Evolutionary conservation across 176 grass and related monocot species (phyloP).

Genomic region (Oryza australiensis): DNA sequence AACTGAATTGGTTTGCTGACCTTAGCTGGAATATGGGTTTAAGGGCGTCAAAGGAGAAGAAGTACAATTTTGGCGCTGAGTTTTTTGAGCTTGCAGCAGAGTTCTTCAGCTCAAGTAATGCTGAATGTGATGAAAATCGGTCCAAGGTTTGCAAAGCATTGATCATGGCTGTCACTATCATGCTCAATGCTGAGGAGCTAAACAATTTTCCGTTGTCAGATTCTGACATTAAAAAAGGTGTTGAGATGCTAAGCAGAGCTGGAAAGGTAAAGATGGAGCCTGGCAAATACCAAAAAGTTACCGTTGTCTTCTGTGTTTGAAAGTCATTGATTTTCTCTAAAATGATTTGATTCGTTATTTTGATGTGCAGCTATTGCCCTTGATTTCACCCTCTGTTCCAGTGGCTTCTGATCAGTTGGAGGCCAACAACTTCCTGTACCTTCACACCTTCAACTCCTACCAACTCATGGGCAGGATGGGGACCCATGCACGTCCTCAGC

Average conservation of each 20-base stretch:
- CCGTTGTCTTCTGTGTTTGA: constrained; percentile 7
- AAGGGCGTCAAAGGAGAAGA: constrained; percentile 54
- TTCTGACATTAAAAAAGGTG: constrained; percentile 70
- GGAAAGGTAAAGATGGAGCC: constrained; percentile 68
- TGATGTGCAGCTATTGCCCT: constrained; percentile 53
- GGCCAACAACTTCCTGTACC: constrained; percentile 44
- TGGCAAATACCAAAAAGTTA: constrained; percentile 33
- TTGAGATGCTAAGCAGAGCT: constrained; percentile 82
- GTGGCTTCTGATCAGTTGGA: constrained; percentile 47
- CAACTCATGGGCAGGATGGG: constrained; percentile 62
- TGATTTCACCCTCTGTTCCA: constrained; percentile 41
- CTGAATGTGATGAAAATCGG: constrained; percentile 47
- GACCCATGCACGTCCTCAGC: constrained; percentile 43
- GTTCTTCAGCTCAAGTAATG: constrained; percentile 48
- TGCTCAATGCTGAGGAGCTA: constrained; percentile 59
- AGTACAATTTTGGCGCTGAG: constrained; percentile 55
- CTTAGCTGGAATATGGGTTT: constrained; percentile 71
- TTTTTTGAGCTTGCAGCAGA: constrained; percentile 83
- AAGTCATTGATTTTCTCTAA: constrained; percentile 20
- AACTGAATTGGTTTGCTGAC: constrained; percentile 81
- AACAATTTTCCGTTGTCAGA: constrained; percentile 59
- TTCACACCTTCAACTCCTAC: constrained; percentile 69
- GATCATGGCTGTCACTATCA: constrained; percentile 63
- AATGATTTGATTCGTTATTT: constrained; percentile 36
- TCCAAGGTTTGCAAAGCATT: constrained; percentile 70